phyloP scores from a whole-genome alignment of 2,329 filamentous ascomycete genomes.

The Colletotrichum sp. region DNA sequence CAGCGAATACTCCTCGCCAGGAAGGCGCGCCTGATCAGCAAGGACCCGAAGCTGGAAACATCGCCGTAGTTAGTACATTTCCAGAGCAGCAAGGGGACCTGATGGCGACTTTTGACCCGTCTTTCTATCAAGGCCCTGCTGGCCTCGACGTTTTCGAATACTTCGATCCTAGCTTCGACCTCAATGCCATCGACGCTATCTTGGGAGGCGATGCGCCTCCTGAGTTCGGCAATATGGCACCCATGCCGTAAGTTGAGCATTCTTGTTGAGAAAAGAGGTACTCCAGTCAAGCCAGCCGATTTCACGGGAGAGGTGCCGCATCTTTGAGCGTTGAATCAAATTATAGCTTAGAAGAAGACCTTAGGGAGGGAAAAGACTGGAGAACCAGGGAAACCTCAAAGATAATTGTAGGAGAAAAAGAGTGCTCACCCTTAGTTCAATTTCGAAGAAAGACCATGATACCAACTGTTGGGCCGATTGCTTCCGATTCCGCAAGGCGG shows the following conservation, averaged over 20 bases:
- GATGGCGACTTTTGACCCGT: background rate
- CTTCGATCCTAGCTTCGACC: constrained; percentile 25
- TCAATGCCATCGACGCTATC: constrained; percentile 24
- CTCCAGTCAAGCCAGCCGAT: background rate
- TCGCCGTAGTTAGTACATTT: background rate
- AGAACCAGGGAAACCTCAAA: background rate
- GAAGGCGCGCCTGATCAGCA: background rate
- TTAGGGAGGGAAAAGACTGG: background rate
- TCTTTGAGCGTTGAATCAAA: background rate
- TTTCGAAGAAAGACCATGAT: background rate
- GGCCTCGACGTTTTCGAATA: constrained; percentile 24
- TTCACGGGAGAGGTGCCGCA: background rate
- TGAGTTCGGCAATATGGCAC: background rate
- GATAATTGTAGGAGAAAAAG: background rate
- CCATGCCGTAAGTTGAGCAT: background rate
- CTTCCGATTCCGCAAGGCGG: background rate
- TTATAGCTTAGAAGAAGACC: background rate
- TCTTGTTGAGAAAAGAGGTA: background rate
- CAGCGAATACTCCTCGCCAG: constrained; percentile 8
- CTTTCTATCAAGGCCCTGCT: constrained; percentile 4
- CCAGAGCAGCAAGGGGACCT: background rate
- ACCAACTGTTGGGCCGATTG: background rate
- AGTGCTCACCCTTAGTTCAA: background rate
- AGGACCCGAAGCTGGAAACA: background rate
- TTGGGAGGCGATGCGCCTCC: constrained; percentile 11